These are phyloP conservation scores for Amoebophrya sp. DNA, from an alignment of 169 alveolate species.

Conservation along the genomic window DNA sequence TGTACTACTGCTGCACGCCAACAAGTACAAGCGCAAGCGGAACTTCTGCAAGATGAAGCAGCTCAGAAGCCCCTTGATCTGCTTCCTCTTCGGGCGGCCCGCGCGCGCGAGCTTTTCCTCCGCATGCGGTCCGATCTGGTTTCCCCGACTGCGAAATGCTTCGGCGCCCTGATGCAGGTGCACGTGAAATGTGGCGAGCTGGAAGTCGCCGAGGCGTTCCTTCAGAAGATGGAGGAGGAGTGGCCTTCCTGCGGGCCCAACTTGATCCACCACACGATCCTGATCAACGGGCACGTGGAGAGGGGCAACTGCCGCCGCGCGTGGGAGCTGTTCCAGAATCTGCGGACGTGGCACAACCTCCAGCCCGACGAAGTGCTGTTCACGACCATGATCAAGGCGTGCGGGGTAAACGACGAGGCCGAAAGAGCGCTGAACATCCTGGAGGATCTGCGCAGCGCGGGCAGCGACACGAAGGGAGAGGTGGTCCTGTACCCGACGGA, in stretches of 20 bases:
- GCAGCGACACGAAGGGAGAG: background rate
- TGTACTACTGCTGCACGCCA: too few species aligned
- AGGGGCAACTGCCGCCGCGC: conserved; percentile 41
- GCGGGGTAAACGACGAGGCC: conserved; percentile 42
- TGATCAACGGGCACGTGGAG: conserved; percentile 47
- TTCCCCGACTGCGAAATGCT: conserved; percentile 49
- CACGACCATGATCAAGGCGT: conserved; percentile 61
- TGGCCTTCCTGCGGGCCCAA: conserved; percentile 42
- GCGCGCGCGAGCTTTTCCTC: conserved; percentile 48
- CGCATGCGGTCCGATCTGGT: conserved; percentile 47
- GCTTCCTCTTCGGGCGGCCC: conserved; percentile 23
- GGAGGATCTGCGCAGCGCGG: conserved; percentile 47
- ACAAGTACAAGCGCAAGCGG: background rate
- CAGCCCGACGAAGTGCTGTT: conserved; percentile 61
- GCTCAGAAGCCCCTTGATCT: background rate
- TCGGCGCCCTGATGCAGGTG: conserved; percentile 49
- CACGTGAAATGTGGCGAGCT: conserved; percentile 45
- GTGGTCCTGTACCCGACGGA: conserved; percentile 46
- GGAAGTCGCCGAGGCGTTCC: conserved; percentile 45
- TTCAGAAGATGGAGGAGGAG: conserved; percentile 56
- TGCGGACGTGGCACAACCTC: conserved; percentile 53
- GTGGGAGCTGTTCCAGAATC: conserved; percentile 49
- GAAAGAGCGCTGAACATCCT: conserved; percentile 52
- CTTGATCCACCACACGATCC: conserved; percentile 45
- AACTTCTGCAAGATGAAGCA: background rate